Base-by-base conservation (phyloP, 1,284 basidiomycete species). In the Trichosporon sp. region DNA sequence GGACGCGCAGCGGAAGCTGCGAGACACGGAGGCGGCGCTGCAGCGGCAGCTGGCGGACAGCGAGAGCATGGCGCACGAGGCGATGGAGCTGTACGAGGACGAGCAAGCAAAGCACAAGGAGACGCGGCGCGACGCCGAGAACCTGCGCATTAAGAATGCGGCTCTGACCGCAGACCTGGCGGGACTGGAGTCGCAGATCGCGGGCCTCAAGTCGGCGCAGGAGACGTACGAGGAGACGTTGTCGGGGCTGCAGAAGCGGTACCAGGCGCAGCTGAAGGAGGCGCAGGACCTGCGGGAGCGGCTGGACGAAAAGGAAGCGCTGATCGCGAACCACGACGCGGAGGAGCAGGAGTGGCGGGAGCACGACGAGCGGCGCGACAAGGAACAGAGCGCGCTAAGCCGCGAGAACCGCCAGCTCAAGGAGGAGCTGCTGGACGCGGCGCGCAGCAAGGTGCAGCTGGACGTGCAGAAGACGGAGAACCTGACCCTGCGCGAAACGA, bases 401-500 rank as follows among this genome's bases (percentile, higher is more conserved):
- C 56, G 56, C 4, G 56, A 60, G 31, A 60, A 60, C 56, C 56
- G 56, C 1, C 56, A 60, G 56, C 29, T 60, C 8, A 60, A 60
- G 15, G 56, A 60, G 27, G 56, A 60, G 29, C n/a, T 60, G n/a
- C 18, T 60, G 15, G 56, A 60, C 29, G 56, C 56, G 4, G 29
- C 27, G 3, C 56, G 29, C 27, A 60, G 29, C 56, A 60, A 60
- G 42, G 13, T 51, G 18, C 44, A 67, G 31, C 65, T 47, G 1
- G 58, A 62, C 7, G 58, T 67, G 5, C 42, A 94, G 68, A 95
- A 94, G 83, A 91, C 92, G 76, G 92, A 95, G 85, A 96, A 95
- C 76, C 78, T 95, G 72, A 84, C 92, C 78, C 86, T 95, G 71
- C 95, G 94, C 79, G 93, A 96, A 85, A 95, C 93, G 0, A 95